These are phyloP conservation scores for Emmonsia crescens DNA, from an alignment of 2,329 filamentous ascomycete genomes.

Conservation along the genomic window DNA sequence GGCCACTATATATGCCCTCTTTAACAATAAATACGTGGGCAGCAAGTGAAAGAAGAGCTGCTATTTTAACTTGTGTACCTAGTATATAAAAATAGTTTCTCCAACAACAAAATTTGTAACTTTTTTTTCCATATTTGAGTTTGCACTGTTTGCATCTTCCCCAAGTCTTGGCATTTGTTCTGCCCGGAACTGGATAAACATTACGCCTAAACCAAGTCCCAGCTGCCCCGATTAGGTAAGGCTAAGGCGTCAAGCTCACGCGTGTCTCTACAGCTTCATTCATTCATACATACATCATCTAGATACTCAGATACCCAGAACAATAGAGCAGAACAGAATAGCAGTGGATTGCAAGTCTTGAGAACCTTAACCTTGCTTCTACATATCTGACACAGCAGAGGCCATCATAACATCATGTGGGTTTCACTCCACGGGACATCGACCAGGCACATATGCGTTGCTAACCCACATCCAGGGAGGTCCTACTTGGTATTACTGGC, in stretches of 20 bases:
- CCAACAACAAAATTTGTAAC: slow-evolving; percentile 2
- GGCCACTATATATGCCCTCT: not conserved
- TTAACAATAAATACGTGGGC: not conserved
- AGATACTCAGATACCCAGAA: not conserved
- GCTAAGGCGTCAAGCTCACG: slow-evolving; percentile 32
- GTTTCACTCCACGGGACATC: not conserved
- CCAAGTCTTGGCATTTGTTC: slow-evolving; percentile 11
- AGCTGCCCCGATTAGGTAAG: slow-evolving; percentile 18
- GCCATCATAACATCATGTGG: not conserved
- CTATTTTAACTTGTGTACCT: not conserved
- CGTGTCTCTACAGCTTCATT: slow-evolving; percentile 18
- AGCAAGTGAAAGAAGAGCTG: not conserved
- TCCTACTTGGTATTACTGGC: slow-evolving; percentile 93
- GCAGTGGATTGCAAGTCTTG: not conserved
- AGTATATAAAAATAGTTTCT: not conserved
- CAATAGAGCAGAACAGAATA: not conserved
- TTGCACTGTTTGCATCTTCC: slow-evolving; percentile 22
- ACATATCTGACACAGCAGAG: not conserved
- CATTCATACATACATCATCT: not conserved
- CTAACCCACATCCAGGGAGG: slow-evolving; percentile 57
- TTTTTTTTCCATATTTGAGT: slow-evolving; percentile 25
- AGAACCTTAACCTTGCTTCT: not conserved
- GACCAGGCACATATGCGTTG: not conserved
- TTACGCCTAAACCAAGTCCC: slow-evolving; percentile 20
- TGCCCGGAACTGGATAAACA: slow-evolving; percentile 17